phyloP scores from a whole-genome alignment of 2,329 filamentous ascomycete species.

The Ophiognomonia clavigignenti-juglandacearum region DNA sequence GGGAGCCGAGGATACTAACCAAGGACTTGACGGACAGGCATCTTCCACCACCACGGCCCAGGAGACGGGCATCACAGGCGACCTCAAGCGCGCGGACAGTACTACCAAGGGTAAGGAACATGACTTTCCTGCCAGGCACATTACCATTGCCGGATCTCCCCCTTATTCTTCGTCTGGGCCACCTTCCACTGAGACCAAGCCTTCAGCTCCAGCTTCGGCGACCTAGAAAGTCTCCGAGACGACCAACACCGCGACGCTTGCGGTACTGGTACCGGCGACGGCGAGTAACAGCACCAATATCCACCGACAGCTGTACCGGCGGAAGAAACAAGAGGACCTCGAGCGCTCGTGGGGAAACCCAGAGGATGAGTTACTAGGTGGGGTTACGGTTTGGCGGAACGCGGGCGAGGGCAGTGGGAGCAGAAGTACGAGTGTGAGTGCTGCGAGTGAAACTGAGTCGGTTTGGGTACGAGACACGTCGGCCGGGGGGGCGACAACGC shows the following conservation, averaged over 20 bases:
- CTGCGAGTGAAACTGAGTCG: neutral
- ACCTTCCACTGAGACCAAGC: constrained; percentile 8
- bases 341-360: constrained; percentile 3
- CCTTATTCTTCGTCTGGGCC: no score
- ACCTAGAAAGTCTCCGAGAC: constrained; percentile 12
- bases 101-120: constrained; percentile 14
- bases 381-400: constrained; percentile 7
- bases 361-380: constrained; percentile 10
- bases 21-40: constrained; percentile 7
- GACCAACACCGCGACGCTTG: no score
- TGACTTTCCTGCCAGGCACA: neutral
- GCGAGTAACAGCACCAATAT: no score
- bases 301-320: neutral
- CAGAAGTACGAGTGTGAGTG: neutral
- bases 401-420: neutral
- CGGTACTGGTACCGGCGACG: no score
- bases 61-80: constrained; percentile 37
- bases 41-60: no score
- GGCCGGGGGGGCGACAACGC: neutral
- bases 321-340: neutral
- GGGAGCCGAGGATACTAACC: constrained; percentile 18
- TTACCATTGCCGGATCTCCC: constrained; percentile 7
- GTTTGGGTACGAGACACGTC: no score
- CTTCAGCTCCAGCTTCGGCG: constrained; percentile 8
- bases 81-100: constrained; percentile 24